Conservation (phyloP, 2,329 filamentous ascomycete genomes). For the Calonectria pteridis region DNA sequence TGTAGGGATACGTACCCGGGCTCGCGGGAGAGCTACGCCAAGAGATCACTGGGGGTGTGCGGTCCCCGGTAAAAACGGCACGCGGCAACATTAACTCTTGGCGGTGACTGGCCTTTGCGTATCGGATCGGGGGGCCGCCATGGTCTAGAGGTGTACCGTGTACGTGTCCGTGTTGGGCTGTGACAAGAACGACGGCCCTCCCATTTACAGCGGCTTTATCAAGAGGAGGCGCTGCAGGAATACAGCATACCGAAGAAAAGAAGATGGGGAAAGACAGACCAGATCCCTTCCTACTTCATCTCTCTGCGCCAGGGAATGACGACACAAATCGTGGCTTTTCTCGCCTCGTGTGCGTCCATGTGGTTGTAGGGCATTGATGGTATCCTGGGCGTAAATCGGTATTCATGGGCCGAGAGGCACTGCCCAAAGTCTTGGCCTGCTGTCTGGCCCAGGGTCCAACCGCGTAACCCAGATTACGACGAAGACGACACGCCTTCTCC, state of each 20-base stretch:
- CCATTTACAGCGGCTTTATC: background rate
- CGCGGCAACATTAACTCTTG: conserved; percentile 5
- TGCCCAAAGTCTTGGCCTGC: conserved; percentile 13
- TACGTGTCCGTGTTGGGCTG: background rate
- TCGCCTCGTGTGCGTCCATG: background rate
- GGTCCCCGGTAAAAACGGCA: conserved; percentile 18
- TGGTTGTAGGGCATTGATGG: background rate
- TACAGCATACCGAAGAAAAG: background rate
- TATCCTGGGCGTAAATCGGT: conserved; percentile 11
- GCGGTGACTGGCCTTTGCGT: conserved; percentile 14
- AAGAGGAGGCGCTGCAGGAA: background rate
- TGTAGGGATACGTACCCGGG: background rate
- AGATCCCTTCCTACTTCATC: background rate
- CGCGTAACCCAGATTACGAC: background rate
- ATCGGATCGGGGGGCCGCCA: background rate
- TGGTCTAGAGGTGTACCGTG: background rate
- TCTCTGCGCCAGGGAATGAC: background rate
- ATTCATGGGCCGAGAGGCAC: background rate
- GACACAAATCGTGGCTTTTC: background rate
- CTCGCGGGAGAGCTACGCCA: conserved; percentile 6
- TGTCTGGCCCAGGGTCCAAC: conserved; percentile 4
- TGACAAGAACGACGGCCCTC: background rate
- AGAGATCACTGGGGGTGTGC: conserved; percentile 8
- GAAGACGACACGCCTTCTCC: background rate
- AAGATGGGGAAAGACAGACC: background rate